A percentile compares a stretch with the other conserved stretches of the same genome.
Evolutionary conservation across 208 protist species (phyloP).

Genomic region (Entamoeba moshkovskii): DNA sequence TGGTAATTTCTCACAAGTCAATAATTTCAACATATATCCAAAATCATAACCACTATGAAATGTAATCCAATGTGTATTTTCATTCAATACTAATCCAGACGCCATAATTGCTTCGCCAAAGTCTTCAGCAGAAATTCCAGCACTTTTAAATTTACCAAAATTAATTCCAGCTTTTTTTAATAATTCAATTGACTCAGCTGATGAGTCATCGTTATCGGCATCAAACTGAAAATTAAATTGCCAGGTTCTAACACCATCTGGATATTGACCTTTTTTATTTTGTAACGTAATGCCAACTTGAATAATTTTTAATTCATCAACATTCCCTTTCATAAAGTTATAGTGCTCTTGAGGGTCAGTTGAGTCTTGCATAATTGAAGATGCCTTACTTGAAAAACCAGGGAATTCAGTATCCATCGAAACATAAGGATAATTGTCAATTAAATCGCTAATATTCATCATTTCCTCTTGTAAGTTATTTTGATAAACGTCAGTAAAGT

Average conservation of each 20-base stretch:
- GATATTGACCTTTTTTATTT: background rate
- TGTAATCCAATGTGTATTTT: conserved; percentile 11
- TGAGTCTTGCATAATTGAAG: background rate
- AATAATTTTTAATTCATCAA: background rate
- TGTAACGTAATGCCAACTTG: background rate
- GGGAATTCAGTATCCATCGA: conserved; percentile 13
- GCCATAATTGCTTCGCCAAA: background rate
- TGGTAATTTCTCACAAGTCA: conserved; percentile 1
- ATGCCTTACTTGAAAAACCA: background rate
- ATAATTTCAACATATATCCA: conserved; percentile 17
- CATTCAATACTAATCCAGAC: conserved; percentile 5
- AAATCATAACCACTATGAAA: conserved; percentile 32
- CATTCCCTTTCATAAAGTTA: background rate
- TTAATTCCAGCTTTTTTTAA: conserved; percentile 9
- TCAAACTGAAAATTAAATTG: conserved; percentile 17
- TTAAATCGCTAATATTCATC: background rate
- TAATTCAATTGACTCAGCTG: background rate
- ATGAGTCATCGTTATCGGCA: background rate
- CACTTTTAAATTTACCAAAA: background rate
- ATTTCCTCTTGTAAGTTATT: conserved; percentile 1
- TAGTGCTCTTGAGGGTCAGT: background rate
- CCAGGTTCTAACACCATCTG: background rate
- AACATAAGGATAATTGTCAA: background rate
- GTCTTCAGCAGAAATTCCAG: background rate
- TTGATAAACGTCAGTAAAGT: background rate